Evolutionary conservation across 495 filamentous ascomycete genomes (phyloP).

Genomic region (Tuber magnatum): DNA sequence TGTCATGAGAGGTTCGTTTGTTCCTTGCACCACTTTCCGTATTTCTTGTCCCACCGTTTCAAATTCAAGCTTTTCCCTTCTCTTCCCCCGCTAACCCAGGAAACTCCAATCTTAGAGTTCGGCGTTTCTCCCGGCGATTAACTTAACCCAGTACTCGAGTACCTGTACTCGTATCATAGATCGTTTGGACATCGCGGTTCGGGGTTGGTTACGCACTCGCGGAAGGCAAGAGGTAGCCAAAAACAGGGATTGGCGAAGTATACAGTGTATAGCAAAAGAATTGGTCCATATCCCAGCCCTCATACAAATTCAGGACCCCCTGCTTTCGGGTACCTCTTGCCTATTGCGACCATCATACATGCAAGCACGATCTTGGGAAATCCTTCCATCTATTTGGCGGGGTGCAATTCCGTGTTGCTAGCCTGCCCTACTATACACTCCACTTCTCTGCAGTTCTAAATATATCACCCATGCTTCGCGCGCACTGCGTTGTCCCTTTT

Average conservation of each 20-base stretch:
- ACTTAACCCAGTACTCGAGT: not conserved
- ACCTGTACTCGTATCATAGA: not conserved
- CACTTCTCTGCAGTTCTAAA: not conserved
- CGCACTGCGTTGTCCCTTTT: not conserved
- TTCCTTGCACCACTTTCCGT: constrained; percentile 7
- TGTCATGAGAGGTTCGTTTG: constrained; percentile 31
- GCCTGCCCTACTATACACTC: not conserved
- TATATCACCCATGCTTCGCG: not conserved
- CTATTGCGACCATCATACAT: not conserved
- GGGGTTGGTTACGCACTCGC: not conserved
- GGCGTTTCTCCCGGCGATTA: constrained; percentile 26
- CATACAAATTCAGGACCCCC: not conserved
- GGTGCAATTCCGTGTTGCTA: not conserved
- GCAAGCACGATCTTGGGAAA: not conserved
- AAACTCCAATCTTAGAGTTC: constrained; percentile 21
- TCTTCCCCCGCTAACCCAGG: not conserved
- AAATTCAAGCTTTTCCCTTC: not conserved
- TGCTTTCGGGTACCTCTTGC: not conserved
- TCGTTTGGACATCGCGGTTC: not conserved
- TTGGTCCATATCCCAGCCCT: not conserved
- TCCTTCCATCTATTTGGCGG: not conserved
- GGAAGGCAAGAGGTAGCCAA: not conserved
- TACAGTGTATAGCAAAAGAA: not conserved
- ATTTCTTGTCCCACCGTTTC: not conserved
- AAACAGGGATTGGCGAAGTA: not conserved